phyloP scores from a whole-genome alignment of 345 rosid genomes.

The Eucalyptus paniculata region DNA sequence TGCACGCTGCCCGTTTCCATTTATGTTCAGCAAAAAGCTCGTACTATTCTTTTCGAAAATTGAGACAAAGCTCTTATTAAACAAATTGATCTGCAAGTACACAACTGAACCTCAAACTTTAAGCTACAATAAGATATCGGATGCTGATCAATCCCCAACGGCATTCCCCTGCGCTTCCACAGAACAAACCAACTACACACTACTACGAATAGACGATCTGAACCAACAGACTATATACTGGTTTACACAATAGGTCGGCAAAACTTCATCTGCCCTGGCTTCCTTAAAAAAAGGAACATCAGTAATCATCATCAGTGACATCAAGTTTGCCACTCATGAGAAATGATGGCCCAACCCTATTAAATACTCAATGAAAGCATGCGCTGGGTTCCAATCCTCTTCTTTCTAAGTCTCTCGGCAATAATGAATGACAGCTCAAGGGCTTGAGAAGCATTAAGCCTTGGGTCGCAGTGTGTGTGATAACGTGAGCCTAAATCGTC shows the following conservation, averaged over 20 bases:
- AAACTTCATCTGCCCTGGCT: neutral
- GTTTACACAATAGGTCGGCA: neutral
- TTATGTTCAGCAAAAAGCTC: neutral
- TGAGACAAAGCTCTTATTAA: neutral
- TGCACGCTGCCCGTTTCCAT: neutral
- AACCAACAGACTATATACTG: neutral
- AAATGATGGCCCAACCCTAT: neutral
- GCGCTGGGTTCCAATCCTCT: constrained; percentile 19
- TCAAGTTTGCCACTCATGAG: neutral
- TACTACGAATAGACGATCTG: neutral
- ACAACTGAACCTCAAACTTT: neutral
- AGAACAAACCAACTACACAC: neutral
- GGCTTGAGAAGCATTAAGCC: constrained; percentile 55
- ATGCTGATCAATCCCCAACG: neutral
- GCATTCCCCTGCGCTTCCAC: neutral
- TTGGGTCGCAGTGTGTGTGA: constrained; percentile 58
- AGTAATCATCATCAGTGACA: neutral
- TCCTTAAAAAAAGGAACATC: neutral
- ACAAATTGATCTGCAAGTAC: neutral
- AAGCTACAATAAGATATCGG: neutral
- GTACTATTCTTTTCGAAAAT: neutral
- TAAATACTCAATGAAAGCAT: neutral
- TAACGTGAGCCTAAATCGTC: constrained; percentile 49
- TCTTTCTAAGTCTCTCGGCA: constrained; percentile 48
- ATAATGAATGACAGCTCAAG: constrained; percentile 49